Evolutionary conservation across 2,329 filamentous ascomycete species (phyloP), one percentile per base, ranked within the genome.

Genomic region (Thelonectria discophora): DNA sequence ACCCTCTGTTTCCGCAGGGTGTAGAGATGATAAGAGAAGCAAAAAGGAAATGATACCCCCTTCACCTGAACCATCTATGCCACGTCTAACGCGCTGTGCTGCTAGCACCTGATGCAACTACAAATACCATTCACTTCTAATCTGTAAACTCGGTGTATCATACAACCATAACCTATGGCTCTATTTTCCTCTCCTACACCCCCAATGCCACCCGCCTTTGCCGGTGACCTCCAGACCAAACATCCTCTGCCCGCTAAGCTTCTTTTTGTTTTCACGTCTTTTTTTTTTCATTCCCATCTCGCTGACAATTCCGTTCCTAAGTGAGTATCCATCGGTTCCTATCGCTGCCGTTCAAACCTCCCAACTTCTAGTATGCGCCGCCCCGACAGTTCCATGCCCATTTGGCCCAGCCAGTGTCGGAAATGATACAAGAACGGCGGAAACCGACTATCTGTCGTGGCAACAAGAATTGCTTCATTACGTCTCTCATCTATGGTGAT

Each of bases 1-100:
- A 97, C 91, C 60, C 76, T 97, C 55, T 94, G 92, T 74, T 97
- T 97, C 75, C 84, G 82, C 65, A 89, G 69, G 64, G 58, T 65
- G n/a, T 71, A 63, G 34, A 46, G 24, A 15, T 17, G 17, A 10
- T 5, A 3, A 3, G 43, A 32, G 20, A 43, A 18, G 3, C 32
- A 48, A 62, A 60, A 6, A 58, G 6, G 32, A 62, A 61, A n/a
- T n/a, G 51, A 67, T 68, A 68, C 63, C 65, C 51, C 24, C 37
- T 20, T 49, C 30, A 47, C 27, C 4, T 18, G 21, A 34, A 34
- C 11, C 45, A 2, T 24, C 45, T 27, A 7, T 9, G 4, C 3
- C 20, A 60, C 58, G 54, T 24, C 4, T 37, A 48, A 37, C 30
- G 43, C 57, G 60, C 59, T 63, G 51, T 46, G 48, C 45, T 13